Evolutionary conservation across 352 stramenopile genomes (phyloP).

Genomic region (Globisporangium heterothallicum): DNA sequence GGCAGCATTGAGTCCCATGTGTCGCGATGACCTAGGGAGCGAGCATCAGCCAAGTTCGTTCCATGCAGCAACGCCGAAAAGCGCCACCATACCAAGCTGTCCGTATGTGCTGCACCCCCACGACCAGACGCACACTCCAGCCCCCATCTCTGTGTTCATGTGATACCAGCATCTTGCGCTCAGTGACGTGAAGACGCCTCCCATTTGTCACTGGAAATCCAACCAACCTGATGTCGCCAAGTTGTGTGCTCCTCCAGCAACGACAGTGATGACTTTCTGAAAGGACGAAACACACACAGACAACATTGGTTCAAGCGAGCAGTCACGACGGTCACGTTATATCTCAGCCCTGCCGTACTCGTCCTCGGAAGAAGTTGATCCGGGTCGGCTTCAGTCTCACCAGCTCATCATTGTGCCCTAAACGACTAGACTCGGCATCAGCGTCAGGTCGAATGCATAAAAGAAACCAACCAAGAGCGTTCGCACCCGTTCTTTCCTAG

Average conservation of each 20-base stretch:
- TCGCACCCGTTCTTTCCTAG: constrained; percentile 52
- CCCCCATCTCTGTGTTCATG: constrained; percentile 34
- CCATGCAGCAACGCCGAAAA: not conserved
- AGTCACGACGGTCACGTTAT: not conserved
- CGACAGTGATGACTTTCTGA: constrained; percentile 68
- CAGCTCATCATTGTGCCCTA: constrained; percentile 60
- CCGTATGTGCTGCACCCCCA: constrained; percentile 62
- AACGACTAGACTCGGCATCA: too few species aligned
- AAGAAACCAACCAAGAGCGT: not conserved
- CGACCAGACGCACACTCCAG: constrained; percentile 63
- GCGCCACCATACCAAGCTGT: constrained; percentile 41
- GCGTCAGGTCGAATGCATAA: too few species aligned
- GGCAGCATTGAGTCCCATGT: constrained; percentile 63
- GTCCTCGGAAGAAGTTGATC: constrained; percentile 63
- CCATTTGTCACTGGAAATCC: too few species aligned
- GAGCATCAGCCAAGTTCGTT: not conserved
- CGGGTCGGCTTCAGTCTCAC: constrained; percentile 54
- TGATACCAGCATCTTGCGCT: not conserved
- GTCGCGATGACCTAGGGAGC: constrained; percentile 49
- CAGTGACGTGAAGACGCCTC: too few species aligned
- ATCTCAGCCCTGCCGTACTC: constrained; percentile 18
- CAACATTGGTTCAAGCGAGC: not conserved
- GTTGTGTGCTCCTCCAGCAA: constrained; percentile 55
- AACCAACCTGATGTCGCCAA: constrained; percentile 52
- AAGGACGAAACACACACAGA: not conserved